Evolutionary conservation across 2,329 filamentous ascomycete species (phyloP).

Genomic region (Pestalotiopsis sp.): DNA sequence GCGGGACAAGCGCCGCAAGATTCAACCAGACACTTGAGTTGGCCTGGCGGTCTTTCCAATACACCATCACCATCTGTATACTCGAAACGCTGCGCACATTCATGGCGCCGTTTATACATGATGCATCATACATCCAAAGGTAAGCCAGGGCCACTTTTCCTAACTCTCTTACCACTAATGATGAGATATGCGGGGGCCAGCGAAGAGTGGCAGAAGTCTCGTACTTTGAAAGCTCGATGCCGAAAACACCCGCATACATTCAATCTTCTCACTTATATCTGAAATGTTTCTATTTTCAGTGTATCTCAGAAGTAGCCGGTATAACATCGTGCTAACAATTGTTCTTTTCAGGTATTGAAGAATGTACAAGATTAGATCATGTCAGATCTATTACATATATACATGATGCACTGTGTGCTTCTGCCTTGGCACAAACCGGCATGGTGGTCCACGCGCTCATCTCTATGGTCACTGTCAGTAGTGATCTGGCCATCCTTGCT

Average conservation of each 20-base stretch:
- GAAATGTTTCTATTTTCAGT: conserved; percentile 35
- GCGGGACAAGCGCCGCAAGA: conserved; percentile 67
- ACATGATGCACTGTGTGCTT: background rate
- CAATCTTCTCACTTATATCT: conserved; percentile 69
- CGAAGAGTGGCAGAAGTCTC: conserved; percentile 36
- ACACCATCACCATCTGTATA: background rate
- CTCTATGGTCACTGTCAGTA: too few relatives aligned
- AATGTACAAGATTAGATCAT: background rate
- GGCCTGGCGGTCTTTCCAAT: conserved; percentile 10
- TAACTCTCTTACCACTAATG: conserved; percentile 22
- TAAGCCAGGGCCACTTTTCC: background rate
- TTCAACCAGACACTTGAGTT: conserved; percentile 53
- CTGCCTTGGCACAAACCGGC: background rate
- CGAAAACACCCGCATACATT: conserved; percentile 65
- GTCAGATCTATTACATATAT: background rate
- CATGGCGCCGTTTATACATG: background rate
- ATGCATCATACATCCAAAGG: background rate
- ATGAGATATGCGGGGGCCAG: conserved; percentile 60
- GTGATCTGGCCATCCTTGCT: too few relatives aligned
- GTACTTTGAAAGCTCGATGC: conserved; percentile 39
- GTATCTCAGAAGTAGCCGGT: background rate
- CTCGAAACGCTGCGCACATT: background rate
- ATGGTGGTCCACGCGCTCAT: background rate
- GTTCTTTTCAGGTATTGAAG: background rate
- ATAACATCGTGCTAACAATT: background rate